Conservation (phyloP, 805 yeast genomes). For the Candida parachauliodes region DNA sequence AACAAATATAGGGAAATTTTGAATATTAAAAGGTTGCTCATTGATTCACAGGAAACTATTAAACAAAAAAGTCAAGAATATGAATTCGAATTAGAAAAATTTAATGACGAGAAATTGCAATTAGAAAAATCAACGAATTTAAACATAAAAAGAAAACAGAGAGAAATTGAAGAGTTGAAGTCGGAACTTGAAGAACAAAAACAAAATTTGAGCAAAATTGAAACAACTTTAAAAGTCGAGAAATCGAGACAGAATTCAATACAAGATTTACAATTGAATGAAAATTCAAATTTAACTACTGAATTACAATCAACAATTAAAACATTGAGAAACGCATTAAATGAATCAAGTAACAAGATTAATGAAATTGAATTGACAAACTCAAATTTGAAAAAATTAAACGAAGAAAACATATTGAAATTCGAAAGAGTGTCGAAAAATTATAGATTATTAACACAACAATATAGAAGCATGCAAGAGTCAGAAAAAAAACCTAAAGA, state of each 20-base stretch:
- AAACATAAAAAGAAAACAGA: conserved; percentile 50
- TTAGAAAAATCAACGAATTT: conserved; percentile 52
- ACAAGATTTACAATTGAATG: conserved; percentile 17
- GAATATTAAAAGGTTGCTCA: conserved; percentile 63
- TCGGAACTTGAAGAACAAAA: conserved; percentile 40
- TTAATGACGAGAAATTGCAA: conserved; percentile 59
- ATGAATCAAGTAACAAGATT: conserved; percentile 45
- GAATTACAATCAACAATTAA: conserved; percentile 28
- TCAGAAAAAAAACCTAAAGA: background rate
- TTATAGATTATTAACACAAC: conserved; percentile 61
- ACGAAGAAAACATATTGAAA: conserved; percentile 66
- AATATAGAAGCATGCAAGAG: conserved; percentile 40
- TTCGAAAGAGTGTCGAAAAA: conserved; percentile 67
- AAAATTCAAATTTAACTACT: conserved; percentile 7
- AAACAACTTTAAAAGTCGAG: conserved; percentile 19
- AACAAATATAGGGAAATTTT: conserved; percentile 79
- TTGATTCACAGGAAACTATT: conserved; percentile 64
- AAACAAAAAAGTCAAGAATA: conserved; percentile 52
- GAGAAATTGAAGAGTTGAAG: conserved; percentile 61
- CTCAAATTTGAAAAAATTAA: conserved; percentile 50
- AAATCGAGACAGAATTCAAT: conserved; percentile 15
- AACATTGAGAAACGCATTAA: conserved; percentile 53
- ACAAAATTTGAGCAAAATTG: conserved; percentile 39
- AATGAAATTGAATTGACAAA: conserved; percentile 56
- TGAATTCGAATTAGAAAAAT: conserved; percentile 45